Conservation (phyloP, 345 rosid genomes). For the Citrus sinensis region DVS_A1.0 CM039165.1:33894001-33894500, state of each 20-base stretch:
- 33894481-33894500: not conserved
- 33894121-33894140: not conserved
- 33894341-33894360: not conserved
- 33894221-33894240: not conserved
- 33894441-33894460: not conserved
- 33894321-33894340: not conserved
- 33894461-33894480: not conserved
- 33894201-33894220: not conserved
- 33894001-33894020: too few species aligned
- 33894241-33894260: not conserved
- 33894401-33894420: not conserved
- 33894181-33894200: not conserved
- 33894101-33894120: not conserved
- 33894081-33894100: not conserved
- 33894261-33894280: not conserved
- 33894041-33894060: not conserved
- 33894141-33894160: conserved; percentile 2
- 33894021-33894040: too few species aligned
- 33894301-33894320: not conserved
- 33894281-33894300: not conserved
- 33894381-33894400: not conserved
- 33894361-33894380: not conserved
- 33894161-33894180: not conserved
- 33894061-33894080: not conserved
- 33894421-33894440: not conserved